Percentiles rank a stretch among this genome's conserved stretches.
Conservation (phyloP, 495 filamentous ascomycete species). For the Penicillium odoratum region DNA sequence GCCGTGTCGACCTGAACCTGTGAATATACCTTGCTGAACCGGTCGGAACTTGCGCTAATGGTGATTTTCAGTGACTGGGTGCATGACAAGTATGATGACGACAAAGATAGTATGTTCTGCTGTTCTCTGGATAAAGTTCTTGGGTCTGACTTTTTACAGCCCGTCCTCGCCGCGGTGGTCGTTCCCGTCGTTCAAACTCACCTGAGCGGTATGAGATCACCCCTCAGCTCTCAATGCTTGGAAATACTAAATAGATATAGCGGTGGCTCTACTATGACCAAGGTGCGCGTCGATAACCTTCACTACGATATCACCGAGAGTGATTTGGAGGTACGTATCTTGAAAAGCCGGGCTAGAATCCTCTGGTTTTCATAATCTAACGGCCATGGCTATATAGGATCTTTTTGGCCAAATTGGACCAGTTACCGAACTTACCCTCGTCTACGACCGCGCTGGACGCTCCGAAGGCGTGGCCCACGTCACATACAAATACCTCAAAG, state of each 20-base stretch:
- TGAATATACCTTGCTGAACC: slow-evolving; percentile 24
- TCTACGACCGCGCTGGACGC: slow-evolving; percentile 88
- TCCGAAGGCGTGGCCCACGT: slow-evolving; percentile 85
- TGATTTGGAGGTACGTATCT: slow-evolving; percentile 69
- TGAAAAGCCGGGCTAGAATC: neutral
- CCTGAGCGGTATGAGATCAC: slow-evolving; percentile 47
- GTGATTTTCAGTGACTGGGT: slow-evolving; percentile 72
- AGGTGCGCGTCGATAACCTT: slow-evolving; percentile 84
- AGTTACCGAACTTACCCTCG: slow-evolving; percentile 65
- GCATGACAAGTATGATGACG: slow-evolving; percentile 82
- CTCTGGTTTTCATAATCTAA: neutral
- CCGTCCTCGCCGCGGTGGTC: slow-evolving; percentile 40
- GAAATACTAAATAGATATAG: slow-evolving; percentile 14
- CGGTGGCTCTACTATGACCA: slow-evolving; percentile 56
- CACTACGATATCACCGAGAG: slow-evolving; percentile 91
- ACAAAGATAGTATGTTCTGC: slow-evolving; percentile 43
- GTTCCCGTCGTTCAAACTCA: slow-evolving; percentile 47
- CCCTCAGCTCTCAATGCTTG: slow-evolving; percentile 9
- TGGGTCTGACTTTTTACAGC: slow-evolving; percentile 31
- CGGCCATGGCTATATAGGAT: slow-evolving; percentile 51
- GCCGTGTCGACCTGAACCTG: slow-evolving; percentile 57
- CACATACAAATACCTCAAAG: slow-evolving; percentile 66
- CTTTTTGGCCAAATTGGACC: slow-evolving; percentile 79
- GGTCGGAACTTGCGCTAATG: slow-evolving; percentile 18
- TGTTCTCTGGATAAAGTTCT: neutral